Conservation (phyloP, 2,329 filamentous ascomycete species). For the Elsinoe batatas region DNA sequence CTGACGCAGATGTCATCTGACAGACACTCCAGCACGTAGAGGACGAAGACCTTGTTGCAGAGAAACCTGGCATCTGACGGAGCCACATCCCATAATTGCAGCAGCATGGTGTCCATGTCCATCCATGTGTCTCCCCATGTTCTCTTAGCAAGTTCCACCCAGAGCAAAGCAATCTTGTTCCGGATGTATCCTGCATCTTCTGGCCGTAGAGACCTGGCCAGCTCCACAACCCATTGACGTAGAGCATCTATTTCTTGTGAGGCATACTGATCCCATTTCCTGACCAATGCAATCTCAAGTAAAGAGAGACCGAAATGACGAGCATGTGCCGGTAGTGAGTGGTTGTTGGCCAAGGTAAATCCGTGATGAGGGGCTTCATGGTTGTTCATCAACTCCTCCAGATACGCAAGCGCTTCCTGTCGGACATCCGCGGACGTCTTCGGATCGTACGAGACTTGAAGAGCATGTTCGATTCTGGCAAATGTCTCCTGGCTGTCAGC, state of each 20-base stretch:
- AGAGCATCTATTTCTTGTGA: conserved; percentile 58
- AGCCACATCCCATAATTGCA: conserved; percentile 60
- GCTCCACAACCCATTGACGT: conserved; percentile 65
- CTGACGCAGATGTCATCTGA: conserved; percentile 91
- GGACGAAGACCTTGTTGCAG: conserved; percentile 34
- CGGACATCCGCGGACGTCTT: conserved; percentile 72
- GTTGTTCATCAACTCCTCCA: conserved; percentile 75
- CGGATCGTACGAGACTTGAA: conserved; percentile 78
- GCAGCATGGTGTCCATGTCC: conserved; percentile 80
- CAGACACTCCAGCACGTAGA: conserved; percentile 79
- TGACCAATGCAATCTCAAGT: conserved; percentile 79
- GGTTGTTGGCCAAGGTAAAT: conserved; percentile 69
- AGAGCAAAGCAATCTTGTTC: conserved; percentile 89
- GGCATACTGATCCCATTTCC: conserved; percentile 68
- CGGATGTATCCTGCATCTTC: conserved; percentile 73
- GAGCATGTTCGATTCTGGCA: conserved; percentile 66
- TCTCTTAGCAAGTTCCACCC: conserved; percentile 89
- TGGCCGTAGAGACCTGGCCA: conserved; percentile 60
- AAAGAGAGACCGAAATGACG: conserved; percentile 90
- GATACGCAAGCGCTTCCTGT: conserved; percentile 70
- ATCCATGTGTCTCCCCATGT: conserved; percentile 87
- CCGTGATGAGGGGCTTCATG: conserved; percentile 75
- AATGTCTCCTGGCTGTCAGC: conserved; percentile 31
- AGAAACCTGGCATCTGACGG: conserved; percentile 10
- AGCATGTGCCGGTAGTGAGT: conserved; percentile 65